Conservation (phyloP, 2,329 filamentous ascomycete genomes). For the Paracoccidioides brasiliensis region DNA sequence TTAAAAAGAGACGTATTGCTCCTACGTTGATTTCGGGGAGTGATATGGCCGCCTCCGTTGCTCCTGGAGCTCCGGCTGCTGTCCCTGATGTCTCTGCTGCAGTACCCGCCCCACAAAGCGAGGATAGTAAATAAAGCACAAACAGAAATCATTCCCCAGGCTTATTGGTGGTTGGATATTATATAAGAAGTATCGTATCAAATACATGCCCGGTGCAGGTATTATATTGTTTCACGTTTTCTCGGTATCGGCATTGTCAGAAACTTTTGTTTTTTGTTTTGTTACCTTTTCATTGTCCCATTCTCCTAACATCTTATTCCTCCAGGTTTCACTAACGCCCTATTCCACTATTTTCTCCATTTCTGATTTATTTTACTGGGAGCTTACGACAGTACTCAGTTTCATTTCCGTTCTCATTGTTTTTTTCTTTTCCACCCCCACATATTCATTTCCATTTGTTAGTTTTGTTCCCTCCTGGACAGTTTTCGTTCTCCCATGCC, state of each 20-base stretch:
- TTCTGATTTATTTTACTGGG: too few species aligned
- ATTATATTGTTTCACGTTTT: neutral
- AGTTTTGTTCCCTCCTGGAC: too few species aligned
- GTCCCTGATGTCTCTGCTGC: neutral
- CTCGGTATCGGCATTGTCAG: neutral
- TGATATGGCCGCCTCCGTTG: neutral
- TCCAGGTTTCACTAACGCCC: too few species aligned
- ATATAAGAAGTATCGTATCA: neutral
- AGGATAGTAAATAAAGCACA: too few species aligned
- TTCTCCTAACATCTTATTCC: neutral
- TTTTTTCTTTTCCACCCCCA: too few species aligned
- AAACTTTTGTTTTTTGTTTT: neutral
- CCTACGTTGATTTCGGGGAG: conserved; percentile 10
- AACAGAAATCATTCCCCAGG: neutral
- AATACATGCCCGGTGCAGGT: neutral
- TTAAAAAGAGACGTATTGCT: conserved; percentile 12
- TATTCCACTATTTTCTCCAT: too few species aligned
- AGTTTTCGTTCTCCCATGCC: too few species aligned
- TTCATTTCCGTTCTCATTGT: too few species aligned
- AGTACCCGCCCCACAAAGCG: too few species aligned
- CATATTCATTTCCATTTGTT: too few species aligned
- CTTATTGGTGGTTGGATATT: neutral
- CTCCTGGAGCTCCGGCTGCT: neutral
- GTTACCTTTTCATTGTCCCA: neutral
- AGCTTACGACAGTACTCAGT: too few species aligned